These are phyloP conservation scores for Entomortierella lignicola DNA, from an alignment of 192 early-diverging fungal species.

Conservation along the genomic window DNA sequence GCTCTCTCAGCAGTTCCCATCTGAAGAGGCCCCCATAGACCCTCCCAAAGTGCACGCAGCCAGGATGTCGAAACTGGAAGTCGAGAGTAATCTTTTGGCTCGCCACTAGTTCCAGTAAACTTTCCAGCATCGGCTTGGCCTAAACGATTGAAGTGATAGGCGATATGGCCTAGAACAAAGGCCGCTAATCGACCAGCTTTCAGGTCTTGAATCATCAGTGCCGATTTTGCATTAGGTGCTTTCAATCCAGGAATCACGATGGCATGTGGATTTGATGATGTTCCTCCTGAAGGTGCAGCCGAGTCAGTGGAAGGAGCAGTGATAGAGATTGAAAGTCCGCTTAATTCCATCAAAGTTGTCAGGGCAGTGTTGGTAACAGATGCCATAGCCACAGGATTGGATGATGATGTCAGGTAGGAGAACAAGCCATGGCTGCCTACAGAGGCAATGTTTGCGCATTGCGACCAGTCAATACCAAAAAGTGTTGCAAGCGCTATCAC, in stretches of 20 bases:
- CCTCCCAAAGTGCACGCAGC: slow-evolving; percentile 63
- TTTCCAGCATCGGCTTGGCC: slow-evolving; percentile 30
- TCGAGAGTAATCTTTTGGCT: slow-evolving; percentile 63
- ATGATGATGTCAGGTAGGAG: slow-evolving; percentile 29
- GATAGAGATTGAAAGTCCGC: slow-evolving; percentile 33
- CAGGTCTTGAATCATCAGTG: slow-evolving; percentile 53
- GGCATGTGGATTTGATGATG: slow-evolving; percentile 3
- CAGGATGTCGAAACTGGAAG: slow-evolving; percentile 59
- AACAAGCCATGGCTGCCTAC: slow-evolving; percentile 38
- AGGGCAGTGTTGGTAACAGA: slow-evolving; percentile 36
- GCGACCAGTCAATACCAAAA: slow-evolving; percentile 44
- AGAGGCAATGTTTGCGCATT: slow-evolving; percentile 25
- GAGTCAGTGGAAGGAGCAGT: neutral
- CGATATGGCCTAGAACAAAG: slow-evolving; percentile 54
- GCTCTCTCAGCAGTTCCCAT: slow-evolving; percentile 35
- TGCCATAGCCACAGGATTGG: slow-evolving; percentile 17
- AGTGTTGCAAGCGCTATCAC: slow-evolving; percentile 37
- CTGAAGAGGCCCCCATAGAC: slow-evolving; percentile 30
- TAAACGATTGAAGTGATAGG: slow-evolving; percentile 28
- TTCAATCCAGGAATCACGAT: slow-evolving; percentile 22
- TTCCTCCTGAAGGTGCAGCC: neutral
- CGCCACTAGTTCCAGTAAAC: slow-evolving; percentile 52
- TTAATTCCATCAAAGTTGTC: slow-evolving; percentile 34
- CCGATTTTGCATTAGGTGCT: slow-evolving; percentile 29
- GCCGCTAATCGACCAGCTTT: slow-evolving; percentile 63